These are phyloP conservation scores for Talinum fruticosum DNA, from an alignment of 148 eudicot genomes.

Conservation along the genomic window DNA sequence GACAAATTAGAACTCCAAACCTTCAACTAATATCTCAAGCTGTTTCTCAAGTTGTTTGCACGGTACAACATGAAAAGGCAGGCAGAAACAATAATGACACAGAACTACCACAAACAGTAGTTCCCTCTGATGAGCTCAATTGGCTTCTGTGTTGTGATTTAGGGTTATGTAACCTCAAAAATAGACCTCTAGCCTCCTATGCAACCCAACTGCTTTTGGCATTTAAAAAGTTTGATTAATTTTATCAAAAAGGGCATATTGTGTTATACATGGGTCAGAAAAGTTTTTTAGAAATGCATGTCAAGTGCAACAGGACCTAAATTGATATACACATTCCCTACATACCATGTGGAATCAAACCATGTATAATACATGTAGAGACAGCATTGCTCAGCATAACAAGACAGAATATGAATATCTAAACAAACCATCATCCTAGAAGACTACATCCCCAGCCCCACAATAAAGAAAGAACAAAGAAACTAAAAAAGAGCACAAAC, in stretches of 20 bases:
- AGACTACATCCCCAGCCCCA: neutral
- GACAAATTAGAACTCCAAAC: neutral
- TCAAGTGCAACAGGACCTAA: neutral
- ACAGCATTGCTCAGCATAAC: neutral
- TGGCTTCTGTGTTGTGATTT: neutral
- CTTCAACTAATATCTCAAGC: neutral
- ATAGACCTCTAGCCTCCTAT: neutral
- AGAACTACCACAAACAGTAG: neutral
- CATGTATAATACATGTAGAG: neutral
- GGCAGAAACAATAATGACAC: neutral
- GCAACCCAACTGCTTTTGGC: neutral
- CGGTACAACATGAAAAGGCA: neutral
- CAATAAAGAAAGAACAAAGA: neutral
- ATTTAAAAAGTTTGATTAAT: neutral
- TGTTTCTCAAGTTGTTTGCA: neutral
- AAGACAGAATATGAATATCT: neutral
- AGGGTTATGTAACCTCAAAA: neutral
- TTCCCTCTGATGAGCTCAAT: conserved; percentile 3
- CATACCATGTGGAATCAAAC: neutral
- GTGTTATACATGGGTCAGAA: neutral
- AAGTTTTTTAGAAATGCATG: neutral
- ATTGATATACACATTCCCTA: neutral
- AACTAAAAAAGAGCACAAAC: neutral
- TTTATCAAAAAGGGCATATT: neutral
- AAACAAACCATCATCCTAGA: neutral